These are phyloP conservation scores for Akanthomyces muscarius DNA, from an alignment of 2,329 filamentous ascomycete species.

Conservation along the genomic window DNA sequence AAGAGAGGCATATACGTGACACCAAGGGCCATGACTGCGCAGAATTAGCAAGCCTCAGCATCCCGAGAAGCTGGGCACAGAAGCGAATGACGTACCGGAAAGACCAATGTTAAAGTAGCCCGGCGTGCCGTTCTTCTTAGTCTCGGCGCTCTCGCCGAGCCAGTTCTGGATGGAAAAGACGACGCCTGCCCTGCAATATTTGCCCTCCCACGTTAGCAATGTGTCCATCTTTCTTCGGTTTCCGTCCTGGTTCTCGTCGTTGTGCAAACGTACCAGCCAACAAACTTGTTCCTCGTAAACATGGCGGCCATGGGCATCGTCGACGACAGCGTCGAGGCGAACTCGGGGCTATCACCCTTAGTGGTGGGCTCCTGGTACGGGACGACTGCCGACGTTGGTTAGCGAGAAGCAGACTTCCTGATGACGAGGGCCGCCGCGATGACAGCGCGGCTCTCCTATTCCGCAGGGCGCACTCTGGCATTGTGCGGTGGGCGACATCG, in stretches of 20 bases:
- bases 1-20: constrained; percentile 51
- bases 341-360: constrained; percentile 61
- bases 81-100: constrained; percentile 55
- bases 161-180: constrained; percentile 72
- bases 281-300: constrained; percentile 84
- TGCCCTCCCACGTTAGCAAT: background rate
- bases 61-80: background rate
- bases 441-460: background rate
- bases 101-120: constrained; percentile 70
- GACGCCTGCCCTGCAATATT: constrained; percentile 58
- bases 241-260: too few relatives aligned
- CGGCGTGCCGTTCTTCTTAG: constrained; percentile 65
- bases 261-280: constrained; percentile 52
- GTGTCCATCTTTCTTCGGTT: constrained; percentile 1
- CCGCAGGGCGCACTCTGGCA: background rate
- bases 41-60: constrained; percentile 17
- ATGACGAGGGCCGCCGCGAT: background rate
- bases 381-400: constrained; percentile 57
- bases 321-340: constrained; percentile 66
- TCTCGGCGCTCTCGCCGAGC: constrained; percentile 69
- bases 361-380: constrained; percentile 76
- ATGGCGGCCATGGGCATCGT: constrained; percentile 95
- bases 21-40: constrained; percentile 52
- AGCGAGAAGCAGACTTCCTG: background rate
- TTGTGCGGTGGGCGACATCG: background rate